Base-by-base conservation (phyloP, 495 filamentous ascomycete species). In the Saxophila tyrrhenica region DNA sequence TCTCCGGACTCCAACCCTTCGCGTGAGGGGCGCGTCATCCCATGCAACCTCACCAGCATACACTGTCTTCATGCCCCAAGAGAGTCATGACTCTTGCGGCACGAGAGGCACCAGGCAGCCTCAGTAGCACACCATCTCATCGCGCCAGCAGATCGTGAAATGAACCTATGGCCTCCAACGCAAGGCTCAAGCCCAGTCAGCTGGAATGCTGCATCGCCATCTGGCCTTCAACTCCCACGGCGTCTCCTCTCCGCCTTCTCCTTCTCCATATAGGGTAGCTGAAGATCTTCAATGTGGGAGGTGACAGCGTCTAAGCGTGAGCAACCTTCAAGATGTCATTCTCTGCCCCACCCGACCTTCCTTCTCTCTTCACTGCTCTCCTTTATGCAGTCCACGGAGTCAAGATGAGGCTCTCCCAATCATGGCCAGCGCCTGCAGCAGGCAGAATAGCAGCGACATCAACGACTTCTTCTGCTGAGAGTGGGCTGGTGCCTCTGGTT, bases 401-500 rank as follows among this genome's bases (percentile, higher is more conserved):
- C 29, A 35, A 35, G 29, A 35, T 35, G 29, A 35, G 13, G 13
- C 13, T 35, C 29, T 35, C 29, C 29, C 29, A 35, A 7, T 35
- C 29, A 5, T 13, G 5, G 5, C 29, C 29, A 35, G 29, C 29
- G 7, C 29, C 13, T 7, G 29, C 29, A 35, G 29, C 29, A 5
- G 29, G 29, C 29, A 5, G 5, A 13, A 13, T 13, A 5, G 29
- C 29, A 35, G 13, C 13, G 7, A 35, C 29, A 35, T 35, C 29
- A 13, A 5, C 29, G 5, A 13, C 29, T 35, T 5, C 29, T 35
- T 5, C 29, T 35, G 13, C 5, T 13, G 29, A 35, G 5, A 13
- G 29, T 13, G 13, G 7, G 7, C 13, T 73, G 32, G 52, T 70
- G 22, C 70, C 74, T 38, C 69, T 71, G 22, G 61, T 60, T 22